Conservation (phyloP, 345 rosid genomes). For the Pistacia integerrima region DNA sequence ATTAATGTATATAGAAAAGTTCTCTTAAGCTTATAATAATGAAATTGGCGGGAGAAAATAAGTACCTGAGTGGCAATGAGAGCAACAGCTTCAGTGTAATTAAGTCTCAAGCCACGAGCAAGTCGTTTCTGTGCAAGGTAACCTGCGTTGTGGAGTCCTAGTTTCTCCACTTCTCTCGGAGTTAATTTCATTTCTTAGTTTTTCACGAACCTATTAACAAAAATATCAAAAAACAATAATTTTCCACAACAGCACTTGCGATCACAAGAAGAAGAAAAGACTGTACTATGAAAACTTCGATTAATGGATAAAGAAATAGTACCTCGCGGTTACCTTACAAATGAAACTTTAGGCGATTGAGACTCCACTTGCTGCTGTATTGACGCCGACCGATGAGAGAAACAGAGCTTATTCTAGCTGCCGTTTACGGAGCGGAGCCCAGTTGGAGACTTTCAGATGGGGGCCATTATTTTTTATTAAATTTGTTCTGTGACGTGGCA, state of each 20-base stretch:
- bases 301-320: neutral
- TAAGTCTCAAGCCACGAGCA: constrained; percentile 85
- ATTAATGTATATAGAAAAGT: neutral
- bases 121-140: constrained; percentile 95
- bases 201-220: neutral
- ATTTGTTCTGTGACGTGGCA: neutral
- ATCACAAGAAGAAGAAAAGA: too few species aligned
- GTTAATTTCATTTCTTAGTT: constrained; percentile 54
- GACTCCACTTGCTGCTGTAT: neutral
- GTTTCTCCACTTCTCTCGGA: constrained; percentile 85
- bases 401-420: neutral
- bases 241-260: too few species aligned
- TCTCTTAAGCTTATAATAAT: neutral
- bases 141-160: constrained; percentile 83
- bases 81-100: constrained; percentile 85
- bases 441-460: neutral
- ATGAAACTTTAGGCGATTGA: too few species aligned
- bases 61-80: constrained; percentile 87
- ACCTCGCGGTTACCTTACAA: too few species aligned
- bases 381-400: neutral
- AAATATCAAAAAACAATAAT: too few species aligned
- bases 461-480: neutral
- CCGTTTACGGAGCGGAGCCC: neutral
- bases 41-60: neutral
- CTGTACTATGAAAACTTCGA: too few species aligned